These are phyloP conservation scores for Exophiala sideris DNA, from an alignment of 2,329 filamentous ascomycete species.

Conservation along the genomic window DNA sequence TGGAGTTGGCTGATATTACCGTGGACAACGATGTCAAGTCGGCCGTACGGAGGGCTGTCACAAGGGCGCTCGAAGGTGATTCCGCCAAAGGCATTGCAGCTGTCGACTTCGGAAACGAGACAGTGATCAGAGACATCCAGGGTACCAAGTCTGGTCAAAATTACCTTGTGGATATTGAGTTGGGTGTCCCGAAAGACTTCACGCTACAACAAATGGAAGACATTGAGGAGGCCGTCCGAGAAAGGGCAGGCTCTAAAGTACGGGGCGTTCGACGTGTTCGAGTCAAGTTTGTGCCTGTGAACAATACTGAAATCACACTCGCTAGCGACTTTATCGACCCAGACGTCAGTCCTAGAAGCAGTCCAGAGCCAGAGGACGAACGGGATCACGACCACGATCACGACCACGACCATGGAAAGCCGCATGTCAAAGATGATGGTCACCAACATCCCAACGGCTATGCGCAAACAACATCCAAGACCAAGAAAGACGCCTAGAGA, in stretches of 20 bases:
- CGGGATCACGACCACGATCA: constrained; percentile 42
- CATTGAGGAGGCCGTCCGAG: constrained; percentile 71
- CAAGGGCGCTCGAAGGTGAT: constrained; percentile 54
- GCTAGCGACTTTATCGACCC: constrained; percentile 77
- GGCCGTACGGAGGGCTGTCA: constrained; percentile 65
- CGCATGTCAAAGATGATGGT: constrained; percentile 8
- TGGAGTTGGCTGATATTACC: constrained; percentile 86
- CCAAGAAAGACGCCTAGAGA: constrained; percentile 14
- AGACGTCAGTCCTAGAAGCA: constrained; percentile 56
- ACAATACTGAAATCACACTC: constrained; percentile 55
- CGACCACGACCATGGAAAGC: constrained; percentile 16
- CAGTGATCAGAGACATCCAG: constrained; percentile 73
- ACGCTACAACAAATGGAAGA: constrained; percentile 65
- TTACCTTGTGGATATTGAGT: constrained; percentile 85
- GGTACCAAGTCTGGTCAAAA: constrained; percentile 96
- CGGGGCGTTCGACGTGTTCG: constrained; percentile 79
- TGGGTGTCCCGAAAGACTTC: constrained; percentile 75
- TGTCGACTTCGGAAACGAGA: constrained; percentile 53
- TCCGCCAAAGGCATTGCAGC: constrained; percentile 24
- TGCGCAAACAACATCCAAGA: constrained; percentile 5
- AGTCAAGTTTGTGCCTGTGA: constrained; percentile 75
- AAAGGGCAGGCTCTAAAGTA: constrained; percentile 70
- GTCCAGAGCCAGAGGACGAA: constrained; percentile 59
- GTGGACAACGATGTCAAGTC: constrained; percentile 80
- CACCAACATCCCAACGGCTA: constrained; percentile 12